phyloP scores from a whole-genome alignment of 257 asterid species.

The Mitragyna speciosa region DNA sequence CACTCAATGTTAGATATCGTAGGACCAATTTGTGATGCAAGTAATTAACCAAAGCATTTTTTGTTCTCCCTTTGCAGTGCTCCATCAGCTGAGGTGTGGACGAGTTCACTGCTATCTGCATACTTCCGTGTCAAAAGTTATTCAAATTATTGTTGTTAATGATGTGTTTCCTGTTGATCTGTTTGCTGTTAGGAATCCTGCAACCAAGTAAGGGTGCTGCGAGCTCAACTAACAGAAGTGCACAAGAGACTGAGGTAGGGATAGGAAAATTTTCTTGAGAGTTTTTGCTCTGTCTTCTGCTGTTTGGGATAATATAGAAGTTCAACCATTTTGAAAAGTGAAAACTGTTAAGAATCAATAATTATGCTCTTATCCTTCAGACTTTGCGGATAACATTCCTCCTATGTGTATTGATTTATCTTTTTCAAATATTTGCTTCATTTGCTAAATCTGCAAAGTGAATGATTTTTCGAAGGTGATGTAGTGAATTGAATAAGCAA shows the following conservation, averaged over 20 bases:
- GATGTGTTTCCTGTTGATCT: slow-evolving; percentile 12
- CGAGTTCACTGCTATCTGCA: slow-evolving; percentile 9
- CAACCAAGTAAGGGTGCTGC: slow-evolving; percentile 51
- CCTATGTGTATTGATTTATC: not conserved
- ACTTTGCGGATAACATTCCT: not conserved
- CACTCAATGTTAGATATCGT: not conserved
- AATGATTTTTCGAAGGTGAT: not conserved
- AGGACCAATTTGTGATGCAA: not conserved
- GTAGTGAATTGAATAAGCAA: not conserved
- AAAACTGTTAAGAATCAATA: not conserved
- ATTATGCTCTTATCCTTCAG: not conserved
- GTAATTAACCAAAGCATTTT: slow-evolving; percentile 5
- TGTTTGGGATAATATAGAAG: not conserved
- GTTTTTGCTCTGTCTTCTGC: not conserved
- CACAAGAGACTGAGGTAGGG: slow-evolving; percentile 54
- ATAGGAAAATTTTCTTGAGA: slow-evolving; percentile 8
- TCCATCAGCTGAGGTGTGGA: slow-evolving; percentile 61
- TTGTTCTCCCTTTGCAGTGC: slow-evolving; percentile 53
- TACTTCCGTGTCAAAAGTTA: not conserved
- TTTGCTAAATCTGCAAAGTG: not conserved
- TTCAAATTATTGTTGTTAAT: not conserved
- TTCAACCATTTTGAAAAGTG: not conserved
- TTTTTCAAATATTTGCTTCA: not conserved
- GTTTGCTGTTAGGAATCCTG: slow-evolving; percentile 57
- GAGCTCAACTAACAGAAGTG: slow-evolving; percentile 48